Conservation (phyloP, 2,329 filamentous ascomycete genomes). For the Pseudocercospora pini-densiflorae region DNA sequence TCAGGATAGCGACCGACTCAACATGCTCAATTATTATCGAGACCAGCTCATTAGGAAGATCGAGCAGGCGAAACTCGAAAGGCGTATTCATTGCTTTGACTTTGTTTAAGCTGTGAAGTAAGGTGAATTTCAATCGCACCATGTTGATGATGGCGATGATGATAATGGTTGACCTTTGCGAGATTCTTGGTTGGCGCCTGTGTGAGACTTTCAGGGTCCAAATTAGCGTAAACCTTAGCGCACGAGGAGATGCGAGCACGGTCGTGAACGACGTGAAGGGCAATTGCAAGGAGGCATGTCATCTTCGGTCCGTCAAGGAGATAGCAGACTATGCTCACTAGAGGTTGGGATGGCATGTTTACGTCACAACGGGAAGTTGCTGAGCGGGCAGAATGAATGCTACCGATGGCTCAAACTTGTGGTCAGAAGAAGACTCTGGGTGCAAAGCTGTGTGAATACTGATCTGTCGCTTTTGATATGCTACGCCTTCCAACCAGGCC, state of each 20-base stretch:
- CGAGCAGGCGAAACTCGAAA: conserved; percentile 27
- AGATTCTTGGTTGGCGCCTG: background rate
- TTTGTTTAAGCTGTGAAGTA: conserved; percentile 14
- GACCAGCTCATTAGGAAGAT: conserved; percentile 32
- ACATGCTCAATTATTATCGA: conserved; percentile 29
- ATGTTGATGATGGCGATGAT: conserved; percentile 2
- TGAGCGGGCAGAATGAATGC: too few species aligned
- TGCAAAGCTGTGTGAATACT: too few species aligned
- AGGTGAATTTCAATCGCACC: conserved; percentile 19
- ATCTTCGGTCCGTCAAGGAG: background rate
- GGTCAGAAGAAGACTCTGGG: too few species aligned
- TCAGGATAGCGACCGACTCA: conserved; percentile 21
- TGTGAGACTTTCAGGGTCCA: background rate
- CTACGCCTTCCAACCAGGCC: conserved; percentile 51
- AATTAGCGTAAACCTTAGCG: background rate
- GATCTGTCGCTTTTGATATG: too few species aligned
- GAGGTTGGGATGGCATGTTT: too few species aligned
- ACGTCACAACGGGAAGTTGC: too few species aligned
- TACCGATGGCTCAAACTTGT: too few species aligned
- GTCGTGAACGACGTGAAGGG: background rate
- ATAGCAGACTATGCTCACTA: background rate
- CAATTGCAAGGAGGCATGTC: background rate
- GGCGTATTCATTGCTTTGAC: conserved; percentile 24
- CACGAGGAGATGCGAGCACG: background rate
- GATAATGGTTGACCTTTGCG: background rate